Conservation (phyloP, 371 early-diverging fungal genomes). For the Choanephora cucurbitarum region DNA sequence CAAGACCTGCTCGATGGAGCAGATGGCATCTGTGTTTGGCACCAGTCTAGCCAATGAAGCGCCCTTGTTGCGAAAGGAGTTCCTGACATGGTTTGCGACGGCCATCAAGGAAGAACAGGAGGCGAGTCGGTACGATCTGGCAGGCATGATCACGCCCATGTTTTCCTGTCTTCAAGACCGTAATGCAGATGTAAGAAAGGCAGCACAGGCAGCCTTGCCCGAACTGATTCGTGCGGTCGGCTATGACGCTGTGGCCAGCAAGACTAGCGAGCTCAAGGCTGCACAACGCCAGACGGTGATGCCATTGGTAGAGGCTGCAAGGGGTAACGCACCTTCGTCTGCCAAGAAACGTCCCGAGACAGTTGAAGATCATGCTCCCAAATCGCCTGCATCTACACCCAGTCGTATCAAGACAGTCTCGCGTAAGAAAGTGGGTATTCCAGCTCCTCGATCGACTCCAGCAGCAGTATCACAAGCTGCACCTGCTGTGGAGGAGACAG, state of each 20-base stretch:
- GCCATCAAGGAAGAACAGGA: conserved; percentile 40
- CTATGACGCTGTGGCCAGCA: conserved; percentile 58
- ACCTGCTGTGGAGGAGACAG: conserved; percentile 19
- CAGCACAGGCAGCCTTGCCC: conserved; percentile 72
- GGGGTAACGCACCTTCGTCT: conserved; percentile 39
- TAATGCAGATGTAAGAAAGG: conserved; percentile 87
- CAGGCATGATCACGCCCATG: conserved; percentile 65
- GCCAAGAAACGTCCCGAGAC: conserved; percentile 15
- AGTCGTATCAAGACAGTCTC: conserved; percentile 23
- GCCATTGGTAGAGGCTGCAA: conserved; percentile 69
- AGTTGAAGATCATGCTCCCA: conserved; percentile 12
- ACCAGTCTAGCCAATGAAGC: conserved; percentile 73
- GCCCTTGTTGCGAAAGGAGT: conserved; percentile 83
- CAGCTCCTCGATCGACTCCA: conserved; percentile 23
- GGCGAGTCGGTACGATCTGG: conserved; percentile 57
- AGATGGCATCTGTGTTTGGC: conserved; percentile 66
- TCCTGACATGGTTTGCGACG: conserved; percentile 76
- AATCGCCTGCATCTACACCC: conserved; percentile 5
- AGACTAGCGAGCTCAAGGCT: conserved; percentile 66
- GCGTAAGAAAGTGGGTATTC: conserved; percentile 22
- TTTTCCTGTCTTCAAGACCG: conserved; percentile 87
- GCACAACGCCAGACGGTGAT: conserved; percentile 69
- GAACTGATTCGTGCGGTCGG: conserved; percentile 63
- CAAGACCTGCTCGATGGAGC: conserved; percentile 67
- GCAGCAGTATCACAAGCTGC: conserved; percentile 18